These are phyloP conservation scores for Coprinellus micaceus DNA, from an alignment of 768 basidiomycete genomes.

Conservation along the genomic window DNA sequence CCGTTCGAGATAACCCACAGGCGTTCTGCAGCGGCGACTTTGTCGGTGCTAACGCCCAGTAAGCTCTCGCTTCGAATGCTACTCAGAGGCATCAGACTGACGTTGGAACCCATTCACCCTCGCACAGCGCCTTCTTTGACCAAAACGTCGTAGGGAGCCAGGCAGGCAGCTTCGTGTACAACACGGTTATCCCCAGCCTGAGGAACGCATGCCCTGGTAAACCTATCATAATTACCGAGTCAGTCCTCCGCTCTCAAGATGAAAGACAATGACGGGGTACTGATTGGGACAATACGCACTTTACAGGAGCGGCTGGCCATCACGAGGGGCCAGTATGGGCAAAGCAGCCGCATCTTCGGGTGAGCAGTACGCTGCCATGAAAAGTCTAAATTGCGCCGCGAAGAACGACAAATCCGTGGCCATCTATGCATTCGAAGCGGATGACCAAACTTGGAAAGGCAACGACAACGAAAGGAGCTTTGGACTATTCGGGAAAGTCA, in stretches of 20 bases:
- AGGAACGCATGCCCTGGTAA: conserved; percentile 35
- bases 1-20: conserved; percentile 26
- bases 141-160: conserved; percentile 26
- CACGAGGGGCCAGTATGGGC: conserved; percentile 28
- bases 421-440: conserved; percentile 36
- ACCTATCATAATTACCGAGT: conserved; percentile 35
- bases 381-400: conserved; percentile 34
- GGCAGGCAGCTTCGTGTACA: conserved; percentile 36
- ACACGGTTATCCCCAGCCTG: conserved; percentile 35
- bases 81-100: background rate
- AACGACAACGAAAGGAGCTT: conserved; percentile 38
- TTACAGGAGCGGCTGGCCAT: conserved; percentile 38
- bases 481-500: conserved; percentile 33
- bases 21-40: conserved; percentile 34
- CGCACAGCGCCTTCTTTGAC: conserved; percentile 38
- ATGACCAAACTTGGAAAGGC: conserved; percentile 35
- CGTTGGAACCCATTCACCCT: too few species aligned
- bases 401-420: conserved; percentile 27
- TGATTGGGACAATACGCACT: too few species aligned
- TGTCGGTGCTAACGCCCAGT: conserved; percentile 40
- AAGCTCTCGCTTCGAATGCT: conserved; percentile 1
- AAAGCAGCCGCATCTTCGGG: conserved; percentile 27
- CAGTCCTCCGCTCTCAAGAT: conserved; percentile 3
- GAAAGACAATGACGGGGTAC: too few species aligned
- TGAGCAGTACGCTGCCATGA: conserved; percentile 31